These are phyloP conservation scores for Huiozyma naganishii DNA, from an alignment of 805 yeast species.

Conservation along the genomic window DNA sequence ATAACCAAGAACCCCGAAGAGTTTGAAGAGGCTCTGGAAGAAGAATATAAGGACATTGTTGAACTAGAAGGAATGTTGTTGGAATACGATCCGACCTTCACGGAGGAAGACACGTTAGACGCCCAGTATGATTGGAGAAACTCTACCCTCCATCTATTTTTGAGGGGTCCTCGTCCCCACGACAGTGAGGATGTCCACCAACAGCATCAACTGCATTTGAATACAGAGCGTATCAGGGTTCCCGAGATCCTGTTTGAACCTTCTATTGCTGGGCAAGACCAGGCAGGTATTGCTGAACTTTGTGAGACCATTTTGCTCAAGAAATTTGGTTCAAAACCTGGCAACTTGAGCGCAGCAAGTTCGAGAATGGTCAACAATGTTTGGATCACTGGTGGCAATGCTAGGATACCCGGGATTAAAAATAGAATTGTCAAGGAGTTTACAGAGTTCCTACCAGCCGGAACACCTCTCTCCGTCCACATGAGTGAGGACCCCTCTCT, in stretches of 20 bases:
- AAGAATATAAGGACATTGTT: constrained; percentile 48
- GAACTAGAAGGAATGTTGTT: constrained; percentile 65
- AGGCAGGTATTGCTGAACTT: constrained; percentile 83
- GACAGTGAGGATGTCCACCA: constrained; percentile 76
- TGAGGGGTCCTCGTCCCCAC: constrained; percentile 84
- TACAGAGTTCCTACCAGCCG: constrained; percentile 58
- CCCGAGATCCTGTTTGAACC: constrained; percentile 94
- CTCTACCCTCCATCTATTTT: constrained; percentile 67
- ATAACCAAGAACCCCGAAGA: constrained; percentile 59
- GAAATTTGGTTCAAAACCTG: constrained; percentile 47
- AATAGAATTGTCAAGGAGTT: constrained; percentile 63
- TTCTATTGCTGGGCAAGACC: constrained; percentile 87
- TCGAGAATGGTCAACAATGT: constrained; percentile 40
- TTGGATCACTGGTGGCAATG: constrained; percentile 80
- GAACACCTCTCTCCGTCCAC: constrained; percentile 48
- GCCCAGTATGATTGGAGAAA: constrained; percentile 77
- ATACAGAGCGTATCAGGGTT: constrained; percentile 80
- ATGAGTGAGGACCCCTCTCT: constrained; percentile 54
- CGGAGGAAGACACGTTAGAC: constrained; percentile 74
- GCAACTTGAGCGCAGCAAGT: constrained; percentile 28
- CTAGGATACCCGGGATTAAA: constrained; percentile 52
- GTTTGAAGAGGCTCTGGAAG: constrained; percentile 64
- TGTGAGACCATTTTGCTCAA: constrained; percentile 53
- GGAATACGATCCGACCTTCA: constrained; percentile 76
- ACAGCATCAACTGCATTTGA: constrained; percentile 82